Base-by-base conservation (phyloP, 129 eudicot species). In the Flaveria robusta region DNA sequence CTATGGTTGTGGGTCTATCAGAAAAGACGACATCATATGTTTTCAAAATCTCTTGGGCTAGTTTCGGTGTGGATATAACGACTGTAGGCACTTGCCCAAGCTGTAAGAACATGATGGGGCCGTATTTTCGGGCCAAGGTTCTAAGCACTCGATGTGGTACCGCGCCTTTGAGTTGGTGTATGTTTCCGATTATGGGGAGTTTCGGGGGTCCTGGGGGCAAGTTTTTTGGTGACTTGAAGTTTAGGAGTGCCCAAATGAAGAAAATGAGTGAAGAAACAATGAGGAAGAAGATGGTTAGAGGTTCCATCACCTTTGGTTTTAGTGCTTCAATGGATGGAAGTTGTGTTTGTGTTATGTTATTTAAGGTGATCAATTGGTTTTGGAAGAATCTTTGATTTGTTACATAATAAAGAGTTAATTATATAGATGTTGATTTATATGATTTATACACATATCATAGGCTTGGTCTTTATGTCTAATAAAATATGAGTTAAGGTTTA, bases 91-190 rank as follows among this genome's bases (percentile, higher is more conserved):
- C 22, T 51, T 51, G 58, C n/a, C 58, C 22, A 6, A 51, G 58
- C 22, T 16, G 58, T 18, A 51, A n/a, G n/a, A 15, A 18, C 58
- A 51, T 15, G 10, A 51, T 5, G 22, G 22, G 22, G 9, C 22
- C 22, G 5, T 51, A 51, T 51, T 51, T 51, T 3, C 11, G 1
- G 22, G 58, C 58, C 9, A 51, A 23, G 3, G 10, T 26, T 69
- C 42, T 46, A 45, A 46, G 74, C 24, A 46, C 43, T 46, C 74
- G 22, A 26, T 69, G 74, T 0, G 59, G 74, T 9, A 34, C 20
- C 15, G 43, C 59, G n/a, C 74, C 58, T 69, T 18, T 69, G 42
- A 69, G 74, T 46, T 46, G 74, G 74, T 69, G 74, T 69, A 69
- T 46, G 74, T 69, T 69, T 24, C 74, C 74, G 2, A 68, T 46